Evolutionary conservation across 2,329 filamentous ascomycete species (phyloP), one percentile per base, ranked within the genome.

Genomic region (Hymenoscyphus fraxineus): DNA sequence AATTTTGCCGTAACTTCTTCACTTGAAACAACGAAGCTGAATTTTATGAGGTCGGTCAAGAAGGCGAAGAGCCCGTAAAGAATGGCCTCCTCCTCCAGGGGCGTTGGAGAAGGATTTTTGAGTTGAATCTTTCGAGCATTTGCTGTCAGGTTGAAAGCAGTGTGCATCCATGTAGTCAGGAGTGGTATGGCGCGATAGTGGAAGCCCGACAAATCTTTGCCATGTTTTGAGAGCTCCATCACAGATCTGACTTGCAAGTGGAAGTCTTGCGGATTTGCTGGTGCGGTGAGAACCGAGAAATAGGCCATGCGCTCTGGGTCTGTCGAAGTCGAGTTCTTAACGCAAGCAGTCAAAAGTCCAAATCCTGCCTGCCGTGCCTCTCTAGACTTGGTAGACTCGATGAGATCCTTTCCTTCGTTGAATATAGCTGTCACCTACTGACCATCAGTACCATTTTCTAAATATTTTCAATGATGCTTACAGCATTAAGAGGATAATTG

Each of bases 41-140:
- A 93, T 73, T 91, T 92, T 78, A 91, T 86, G 62, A 91, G 81
- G 67, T 90, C 86, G 64, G 83, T 82, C 62, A 89, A 81, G 68
- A 88, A 90, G 13, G 79, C 76, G 72, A 92, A 92, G 2, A 92
- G 77, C 58, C 84, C 82, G 2, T 82, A 78, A 61, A 93, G 79
- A 70, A 86, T 87, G 68, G 83, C 82, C 66, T 89, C 87, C 71
- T 88, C 86, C 35, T 78, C 80, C 31, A 73, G 67, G 60, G 77
- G 74, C 10, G 27, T 38, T 57, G 56, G 32, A 6, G 16, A 10
- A 22, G 38, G 22, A 7, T 75, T 73, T 67, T 72, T 80, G 41
- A 74, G 75, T 73, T 83, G 77, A 67, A 71, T 51, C 70, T 80
- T 67, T 13, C 76, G 85, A 79, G 85, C 84, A 19, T 74, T 71